Conservation (phyloP, 305 asterid species). For the Solanum hybrid region DNA sequence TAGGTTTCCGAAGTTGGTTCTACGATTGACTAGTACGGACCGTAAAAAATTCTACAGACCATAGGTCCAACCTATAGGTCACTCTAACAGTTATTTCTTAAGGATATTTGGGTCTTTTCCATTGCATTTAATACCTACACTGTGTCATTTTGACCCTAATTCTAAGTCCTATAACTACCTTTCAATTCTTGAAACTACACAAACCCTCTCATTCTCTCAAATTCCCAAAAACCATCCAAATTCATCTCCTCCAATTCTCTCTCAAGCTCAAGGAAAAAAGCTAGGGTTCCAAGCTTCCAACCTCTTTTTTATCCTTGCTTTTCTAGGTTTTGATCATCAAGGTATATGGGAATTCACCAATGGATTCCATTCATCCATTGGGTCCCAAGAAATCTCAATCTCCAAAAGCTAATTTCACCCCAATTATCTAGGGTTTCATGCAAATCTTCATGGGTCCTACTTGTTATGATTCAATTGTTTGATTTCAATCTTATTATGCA, state of each 20-base stretch:
- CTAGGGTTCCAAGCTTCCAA: background rate
- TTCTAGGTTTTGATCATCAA: no score
- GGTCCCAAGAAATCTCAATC: background rate
- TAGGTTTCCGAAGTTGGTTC: background rate
- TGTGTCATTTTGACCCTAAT: background rate
- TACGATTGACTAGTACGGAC: background rate
- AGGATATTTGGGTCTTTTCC: background rate
- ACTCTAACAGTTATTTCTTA: background rate
- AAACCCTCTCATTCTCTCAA: background rate
- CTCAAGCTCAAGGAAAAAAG: background rate
- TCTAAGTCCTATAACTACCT: background rate
- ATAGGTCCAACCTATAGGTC: background rate
- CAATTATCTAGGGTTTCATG: background rate
- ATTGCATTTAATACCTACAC: background rate
- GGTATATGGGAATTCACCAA: background rate
- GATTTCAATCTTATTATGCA: background rate
- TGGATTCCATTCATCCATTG: background rate
- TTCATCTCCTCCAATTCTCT: background rate
- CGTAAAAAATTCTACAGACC: background rate
- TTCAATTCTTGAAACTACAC: background rate
- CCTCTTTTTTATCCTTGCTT: background rate
- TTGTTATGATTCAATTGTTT: background rate
- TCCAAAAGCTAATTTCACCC: background rate
- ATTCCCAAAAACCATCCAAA: background rate
- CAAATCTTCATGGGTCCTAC: background rate